Conservation (phyloP, 2,329 filamentous ascomycete species). For the Scytalidium sp. region DNA sequence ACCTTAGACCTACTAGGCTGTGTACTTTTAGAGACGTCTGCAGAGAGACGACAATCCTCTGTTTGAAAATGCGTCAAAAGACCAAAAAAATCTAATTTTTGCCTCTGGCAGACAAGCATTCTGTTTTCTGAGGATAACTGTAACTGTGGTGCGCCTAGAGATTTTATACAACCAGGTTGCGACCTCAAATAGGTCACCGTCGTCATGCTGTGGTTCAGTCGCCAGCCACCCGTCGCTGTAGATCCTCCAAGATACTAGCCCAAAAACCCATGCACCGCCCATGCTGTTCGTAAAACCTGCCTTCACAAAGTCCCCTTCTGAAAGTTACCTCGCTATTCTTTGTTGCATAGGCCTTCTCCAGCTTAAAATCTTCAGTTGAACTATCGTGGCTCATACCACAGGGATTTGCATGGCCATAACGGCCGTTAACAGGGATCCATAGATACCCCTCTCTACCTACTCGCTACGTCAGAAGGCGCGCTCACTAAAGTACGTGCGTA, state of each 20-base stretch:
- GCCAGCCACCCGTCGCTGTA: neutral
- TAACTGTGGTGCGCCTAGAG: neutral
- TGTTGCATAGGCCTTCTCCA: too few species aligned
- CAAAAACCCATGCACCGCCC: neutral
- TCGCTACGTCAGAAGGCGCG: neutral
- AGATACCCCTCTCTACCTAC: neutral
- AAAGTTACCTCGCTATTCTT: too few species aligned
- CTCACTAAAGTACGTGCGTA: neutral
- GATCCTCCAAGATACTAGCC: neutral
- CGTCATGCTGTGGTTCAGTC: neutral
- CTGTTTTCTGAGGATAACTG: neutral
- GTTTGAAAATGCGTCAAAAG: constrained; percentile 2
- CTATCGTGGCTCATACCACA: too few species aligned
- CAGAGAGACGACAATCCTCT: neutral
- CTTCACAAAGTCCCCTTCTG: too few species aligned
- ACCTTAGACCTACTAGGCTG: constrained; percentile 5
- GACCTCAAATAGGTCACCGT: neutral
- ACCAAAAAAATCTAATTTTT: neutral
- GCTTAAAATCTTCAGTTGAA: neutral
- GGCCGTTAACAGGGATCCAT: neutral
- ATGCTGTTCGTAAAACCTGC: neutral
- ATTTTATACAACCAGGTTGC: neutral
- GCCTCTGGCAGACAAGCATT: neutral
- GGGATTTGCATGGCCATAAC: too few species aligned
- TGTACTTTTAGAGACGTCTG: constrained; percentile 10